These are phyloP conservation scores for Xylariales sp. DNA, from an alignment of 2,329 filamentous ascomycete genomes.

Conservation along the genomic window DNA sequence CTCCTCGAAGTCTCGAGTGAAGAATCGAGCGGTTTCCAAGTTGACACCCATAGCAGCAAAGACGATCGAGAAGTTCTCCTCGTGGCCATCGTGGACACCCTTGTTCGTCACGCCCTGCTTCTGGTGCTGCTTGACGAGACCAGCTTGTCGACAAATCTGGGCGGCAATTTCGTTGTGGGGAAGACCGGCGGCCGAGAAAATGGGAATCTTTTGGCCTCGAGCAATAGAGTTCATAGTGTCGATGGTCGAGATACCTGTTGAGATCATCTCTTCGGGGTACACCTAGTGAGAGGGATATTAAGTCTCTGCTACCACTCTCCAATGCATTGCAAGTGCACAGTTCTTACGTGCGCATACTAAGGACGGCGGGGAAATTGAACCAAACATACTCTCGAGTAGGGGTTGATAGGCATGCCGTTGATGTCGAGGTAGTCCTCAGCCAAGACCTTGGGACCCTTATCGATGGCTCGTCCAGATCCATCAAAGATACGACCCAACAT, in stretches of 20 bases:
- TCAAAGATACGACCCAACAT: constrained; percentile 99
- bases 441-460: constrained; percentile 97
- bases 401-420: constrained; percentile 98
- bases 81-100: constrained; percentile 91
- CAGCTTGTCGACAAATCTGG: constrained; percentile 95
- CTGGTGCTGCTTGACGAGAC: constrained; percentile 67
- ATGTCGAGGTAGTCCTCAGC: constrained; percentile 98
- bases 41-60: constrained; percentile 99
- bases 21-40: constrained; percentile 97
- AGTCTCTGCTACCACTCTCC: no score
- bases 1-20: constrained; percentile 97
- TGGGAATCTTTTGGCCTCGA: constrained; percentile 98
- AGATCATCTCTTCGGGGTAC: constrained; percentile 99
- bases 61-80: constrained; percentile 99
- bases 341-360: no score
- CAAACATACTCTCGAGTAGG: constrained; percentile 78
- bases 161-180: constrained; percentile 99
- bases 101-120: constrained; percentile 75
- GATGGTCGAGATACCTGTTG: constrained; percentile 97
- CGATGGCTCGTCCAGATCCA: constrained; percentile 94
- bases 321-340: no score
- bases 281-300: constrained; percentile 51
- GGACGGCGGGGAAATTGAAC: constrained; percentile 5
- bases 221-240: constrained; percentile 98
- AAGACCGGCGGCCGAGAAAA: constrained; percentile 96